Evolutionary conservation across 345 rosid species (phyloP), one percentile per base, ranked within the genome.

Genomic region (Populus ilicifolia): DNA sequence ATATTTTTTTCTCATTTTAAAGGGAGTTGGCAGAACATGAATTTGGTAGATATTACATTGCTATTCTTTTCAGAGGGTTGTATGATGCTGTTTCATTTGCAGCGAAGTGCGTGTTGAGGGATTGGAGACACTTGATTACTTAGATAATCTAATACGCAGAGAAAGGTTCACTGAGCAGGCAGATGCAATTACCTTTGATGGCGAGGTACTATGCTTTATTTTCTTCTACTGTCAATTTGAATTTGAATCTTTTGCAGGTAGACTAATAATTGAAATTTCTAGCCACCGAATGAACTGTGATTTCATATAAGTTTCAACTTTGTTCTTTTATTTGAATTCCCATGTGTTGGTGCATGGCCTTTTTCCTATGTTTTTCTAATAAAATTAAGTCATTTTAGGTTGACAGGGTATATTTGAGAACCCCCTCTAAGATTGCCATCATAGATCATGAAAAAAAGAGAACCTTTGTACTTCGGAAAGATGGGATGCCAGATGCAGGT

Each of bases 71-170:
- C 75, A 27, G 69, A 39, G 62, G 70, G 61, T 71, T 75, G 73
- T 36, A 43, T 75, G 77, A 77, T 84, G 84, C 63, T 81, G 69
- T 74, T 71, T 63, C 62, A 85, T 82, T 87, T 83, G 83, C 93
- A 95, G 99, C 80, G 99, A 95, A 92, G 98, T 95, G 52, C 93
- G 99, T 2, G 90, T 95, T 33, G 99, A 95, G 83, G 99, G 99
- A 68, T 83, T 95, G 92, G 99, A 95, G 93, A 95, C 99, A 2
- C 96, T 95, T 33, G 97, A 95, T 86, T 95, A 89, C 83, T 87
- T 95, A 43, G 99, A 95, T 78, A 90, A 90, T 88, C 81, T 92
- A 76, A 85, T 76, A 87, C 39, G 65, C 52, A 87, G 78, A 85
- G 89, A 93, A 82, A 89, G 98, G 80, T 89, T 80, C 88, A 95